Evolutionary conservation across 371 early-diverging fungal genomes (phyloP), one percentile per base, ranked within the genome.

Genomic region (Mucor piriformis): DNA sequence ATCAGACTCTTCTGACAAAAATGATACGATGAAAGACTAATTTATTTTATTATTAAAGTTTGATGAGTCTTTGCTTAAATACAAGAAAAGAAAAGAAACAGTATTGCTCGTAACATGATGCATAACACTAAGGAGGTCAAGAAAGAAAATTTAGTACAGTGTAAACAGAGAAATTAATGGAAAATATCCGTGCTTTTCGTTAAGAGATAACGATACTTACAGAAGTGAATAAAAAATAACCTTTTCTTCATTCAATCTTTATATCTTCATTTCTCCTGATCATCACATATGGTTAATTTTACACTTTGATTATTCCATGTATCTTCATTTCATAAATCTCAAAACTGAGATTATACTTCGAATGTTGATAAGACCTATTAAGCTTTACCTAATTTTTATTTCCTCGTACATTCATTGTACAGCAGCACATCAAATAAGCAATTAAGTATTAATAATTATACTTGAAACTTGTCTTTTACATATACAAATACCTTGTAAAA

Each of bases 401-500:
- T 57, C 58, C 58, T 57, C 50, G 42, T 20, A 57, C 50, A 50
- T 50, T 50, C 58, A 57, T 50, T 57, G 1, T 57, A 57, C 42
- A 57, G 42, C 32, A 32, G 58, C 38, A 48, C 57, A 48, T 48
- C 27, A 57, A 48, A 35, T 44, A 53, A 46, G 32, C 21, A 54
- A 44, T 12, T 40, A 57, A 57, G 38, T 57, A 37, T 57, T 57
- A 57, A 38, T 50, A 57, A 49, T 48, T 50, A 42, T 50, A 57
- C 57, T 57, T 57, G 57, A 49, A 57, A 50, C 50, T 58, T 58
- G 50, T 42, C 50, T 50, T 58, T 11, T 50, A 40, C 21, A 50
- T 50, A 50, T 15, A 38, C 33, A 58, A 50, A 5, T 58, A 58
- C 59, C 59, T 58, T 58, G 59, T 43, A n/a, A 58, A 58, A 58